Percentiles rank a stretch among this genome's conserved stretches.
Conservation (phyloP, 345 rosid species). For the Laguncularia racemosa region DNA sequence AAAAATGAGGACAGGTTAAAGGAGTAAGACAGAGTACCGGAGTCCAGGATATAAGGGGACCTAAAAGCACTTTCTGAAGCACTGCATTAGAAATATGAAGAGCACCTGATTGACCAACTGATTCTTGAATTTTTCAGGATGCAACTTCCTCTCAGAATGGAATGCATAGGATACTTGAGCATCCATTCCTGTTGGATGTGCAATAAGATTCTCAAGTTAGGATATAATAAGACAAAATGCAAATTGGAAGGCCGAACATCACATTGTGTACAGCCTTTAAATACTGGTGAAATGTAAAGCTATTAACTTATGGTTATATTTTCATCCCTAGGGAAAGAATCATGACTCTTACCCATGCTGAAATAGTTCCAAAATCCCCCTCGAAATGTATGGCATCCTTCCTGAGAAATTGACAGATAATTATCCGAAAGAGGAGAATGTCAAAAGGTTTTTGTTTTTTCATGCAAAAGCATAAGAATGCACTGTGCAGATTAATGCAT, state of each 20-base stretch:
- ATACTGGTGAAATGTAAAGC: no score
- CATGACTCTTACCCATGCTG: constrained; percentile 67
- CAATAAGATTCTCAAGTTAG: not conserved
- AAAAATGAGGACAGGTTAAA: not conserved
- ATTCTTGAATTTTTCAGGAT: constrained; percentile 86
- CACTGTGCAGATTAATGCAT: no score
- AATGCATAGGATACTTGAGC: constrained; percentile 90
- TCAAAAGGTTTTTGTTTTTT: no score
- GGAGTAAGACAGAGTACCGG: not conserved
- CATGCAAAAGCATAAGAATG: no score
- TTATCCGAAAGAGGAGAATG: no score
- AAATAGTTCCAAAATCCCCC: constrained; percentile 99
- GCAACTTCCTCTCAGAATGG: constrained; percentile 72
- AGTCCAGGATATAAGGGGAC: not conserved
- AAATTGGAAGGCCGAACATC: no score
- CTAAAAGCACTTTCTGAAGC: not conserved
- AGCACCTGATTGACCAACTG: constrained; percentile 92
- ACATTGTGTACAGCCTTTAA: no score
- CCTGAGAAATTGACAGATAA: constrained; percentile 33
- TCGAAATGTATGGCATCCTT: constrained; percentile 79
- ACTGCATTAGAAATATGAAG: not conserved
- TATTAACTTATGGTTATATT: no score
- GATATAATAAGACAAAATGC: no score
- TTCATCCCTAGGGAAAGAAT: not conserved
- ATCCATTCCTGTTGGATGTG: constrained; percentile 68